Percentiles rank a stretch among this genome's conserved stretches.
Conservation (phyloP, 2,329 filamentous ascomycete species). For the Alternaria conjuncta region DNA sequence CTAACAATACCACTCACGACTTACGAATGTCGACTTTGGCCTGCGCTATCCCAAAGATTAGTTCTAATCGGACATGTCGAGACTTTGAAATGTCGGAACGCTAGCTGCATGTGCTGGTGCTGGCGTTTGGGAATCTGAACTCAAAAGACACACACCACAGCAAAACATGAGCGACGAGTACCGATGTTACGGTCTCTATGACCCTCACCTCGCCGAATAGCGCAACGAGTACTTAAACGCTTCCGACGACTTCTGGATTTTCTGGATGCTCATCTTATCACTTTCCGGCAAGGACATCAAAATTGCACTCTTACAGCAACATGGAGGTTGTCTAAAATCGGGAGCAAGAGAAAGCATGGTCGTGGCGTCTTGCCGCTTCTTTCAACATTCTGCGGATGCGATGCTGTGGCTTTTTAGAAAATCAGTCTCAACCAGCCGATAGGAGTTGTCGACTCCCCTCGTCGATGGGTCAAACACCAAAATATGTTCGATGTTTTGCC, state of each 20-base stretch:
- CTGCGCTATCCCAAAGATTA: not conserved
- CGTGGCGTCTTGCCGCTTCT: too few species aligned
- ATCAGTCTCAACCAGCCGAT: too few species aligned
- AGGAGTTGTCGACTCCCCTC: not conserved
- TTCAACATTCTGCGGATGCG: too few species aligned
- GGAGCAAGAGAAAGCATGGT: too few species aligned
- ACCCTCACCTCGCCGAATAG: not conserved
- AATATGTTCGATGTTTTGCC: not conserved
- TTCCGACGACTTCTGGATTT: not conserved
- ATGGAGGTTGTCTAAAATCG: not conserved
- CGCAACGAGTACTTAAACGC: not conserved
- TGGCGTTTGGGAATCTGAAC: not conserved
- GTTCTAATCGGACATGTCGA: not conserved
- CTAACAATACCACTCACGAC: too few species aligned
- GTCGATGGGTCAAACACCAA: not conserved
- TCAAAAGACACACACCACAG: not conserved
- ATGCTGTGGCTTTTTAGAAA: too few species aligned
- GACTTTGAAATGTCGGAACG: not conserved
- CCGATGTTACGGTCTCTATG: not conserved
- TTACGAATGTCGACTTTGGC: not conserved
- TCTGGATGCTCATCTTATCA: rapidly evolving
- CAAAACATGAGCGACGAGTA: not conserved
- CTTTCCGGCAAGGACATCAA: not conserved
- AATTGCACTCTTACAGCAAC: too few species aligned
- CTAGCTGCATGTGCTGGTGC: not conserved